Conservation (phyloP, 257 asterid genomes). For the Solanum piurae region DNA sequence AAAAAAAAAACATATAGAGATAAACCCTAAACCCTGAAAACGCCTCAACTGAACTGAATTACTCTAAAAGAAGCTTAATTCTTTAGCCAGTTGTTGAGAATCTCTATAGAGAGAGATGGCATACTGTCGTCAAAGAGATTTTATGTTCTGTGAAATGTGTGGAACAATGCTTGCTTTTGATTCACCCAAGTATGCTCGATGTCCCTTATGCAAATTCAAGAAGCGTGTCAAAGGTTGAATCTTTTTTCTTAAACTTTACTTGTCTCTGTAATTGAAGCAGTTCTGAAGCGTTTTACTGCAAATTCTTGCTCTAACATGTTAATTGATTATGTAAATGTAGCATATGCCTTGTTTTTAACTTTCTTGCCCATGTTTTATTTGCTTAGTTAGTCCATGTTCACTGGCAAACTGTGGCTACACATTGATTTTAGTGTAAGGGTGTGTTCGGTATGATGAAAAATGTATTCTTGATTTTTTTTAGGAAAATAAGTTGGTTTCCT, state of each 20-base stretch:
- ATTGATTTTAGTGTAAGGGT: neutral
- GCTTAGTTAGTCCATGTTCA: neutral
- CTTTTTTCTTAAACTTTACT: neutral
- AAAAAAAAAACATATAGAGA: neutral
- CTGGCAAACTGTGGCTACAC: neutral
- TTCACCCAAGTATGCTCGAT: constrained; percentile 23
- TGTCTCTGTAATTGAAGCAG: neutral
- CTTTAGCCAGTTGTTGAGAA: neutral
- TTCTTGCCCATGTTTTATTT: neutral
- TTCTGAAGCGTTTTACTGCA: neutral
- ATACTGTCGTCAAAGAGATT: constrained; percentile 59
- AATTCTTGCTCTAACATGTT: neutral
- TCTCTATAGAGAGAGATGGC: constrained; percentile 7
- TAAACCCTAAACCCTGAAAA: neutral
- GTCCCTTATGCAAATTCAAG: constrained; percentile 48
- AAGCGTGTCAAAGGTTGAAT: constrained; percentile 38
- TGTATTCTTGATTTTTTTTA: neutral
- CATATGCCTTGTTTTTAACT: neutral
- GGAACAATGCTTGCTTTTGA: constrained; percentile 52
- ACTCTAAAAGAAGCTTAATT: neutral
- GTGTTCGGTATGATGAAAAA: neutral
- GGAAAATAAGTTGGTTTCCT: neutral
- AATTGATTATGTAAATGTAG: neutral
- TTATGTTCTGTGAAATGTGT: constrained; percentile 71
- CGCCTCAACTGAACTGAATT: neutral